Evolutionary conservation across 2,329 filamentous ascomycete species (phyloP).

Genomic region (Tolypocladium guangdongense): DNA sequence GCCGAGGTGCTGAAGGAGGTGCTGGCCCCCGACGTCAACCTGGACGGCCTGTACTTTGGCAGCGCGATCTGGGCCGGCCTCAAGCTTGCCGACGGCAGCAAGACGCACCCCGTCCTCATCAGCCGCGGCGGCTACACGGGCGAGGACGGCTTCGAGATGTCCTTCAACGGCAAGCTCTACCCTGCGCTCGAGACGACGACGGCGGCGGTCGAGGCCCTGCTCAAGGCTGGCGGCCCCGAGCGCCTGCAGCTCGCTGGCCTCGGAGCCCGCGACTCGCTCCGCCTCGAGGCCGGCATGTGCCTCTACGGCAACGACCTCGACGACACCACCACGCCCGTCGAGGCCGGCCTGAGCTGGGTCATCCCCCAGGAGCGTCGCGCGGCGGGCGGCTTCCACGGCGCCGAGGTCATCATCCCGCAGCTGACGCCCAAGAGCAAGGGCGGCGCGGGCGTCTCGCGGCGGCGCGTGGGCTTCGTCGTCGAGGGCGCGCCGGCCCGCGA

Average conservation of each 20-base stretch:
- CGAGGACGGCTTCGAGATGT: conserved; percentile 97
- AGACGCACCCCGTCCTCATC: conserved; percentile 44
- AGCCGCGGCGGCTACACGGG: conserved; percentile 92
- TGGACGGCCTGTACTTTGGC: conserved; percentile 73
- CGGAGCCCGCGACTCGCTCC: conserved; percentile 81
- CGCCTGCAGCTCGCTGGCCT: conserved; percentile 72
- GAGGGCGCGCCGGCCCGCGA: conserved; percentile 84
- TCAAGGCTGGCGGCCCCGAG: conserved; percentile 50
- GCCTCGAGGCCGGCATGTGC: conserved; percentile 96
- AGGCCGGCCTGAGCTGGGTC: conserved; percentile 59
- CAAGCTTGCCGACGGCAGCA: conserved; percentile 41
- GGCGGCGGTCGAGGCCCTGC: conserved; percentile 55
- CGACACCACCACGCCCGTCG: conserved; percentile 54
- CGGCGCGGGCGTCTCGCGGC: conserved; percentile 55
- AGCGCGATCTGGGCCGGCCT: conserved; percentile 57
- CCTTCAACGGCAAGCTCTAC: conserved; percentile 44
- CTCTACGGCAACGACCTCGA: conserved; percentile 98
- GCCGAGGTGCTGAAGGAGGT: conserved; percentile 56
- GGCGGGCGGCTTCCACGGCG: conserved; percentile 71
- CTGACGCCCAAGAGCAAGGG: conserved; percentile 64
- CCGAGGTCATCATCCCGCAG: conserved; percentile 65
- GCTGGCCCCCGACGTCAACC: conserved; percentile 42
- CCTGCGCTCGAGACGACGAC: conserved; percentile 29
- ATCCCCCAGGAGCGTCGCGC: conserved; percentile 65
- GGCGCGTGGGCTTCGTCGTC: conserved; percentile 71